Evolutionary conservation across 169 alveolate species (phyloP), one percentile per base, ranked within the genome.

Genomic region (Plasmodium chabaudi): DNA sequence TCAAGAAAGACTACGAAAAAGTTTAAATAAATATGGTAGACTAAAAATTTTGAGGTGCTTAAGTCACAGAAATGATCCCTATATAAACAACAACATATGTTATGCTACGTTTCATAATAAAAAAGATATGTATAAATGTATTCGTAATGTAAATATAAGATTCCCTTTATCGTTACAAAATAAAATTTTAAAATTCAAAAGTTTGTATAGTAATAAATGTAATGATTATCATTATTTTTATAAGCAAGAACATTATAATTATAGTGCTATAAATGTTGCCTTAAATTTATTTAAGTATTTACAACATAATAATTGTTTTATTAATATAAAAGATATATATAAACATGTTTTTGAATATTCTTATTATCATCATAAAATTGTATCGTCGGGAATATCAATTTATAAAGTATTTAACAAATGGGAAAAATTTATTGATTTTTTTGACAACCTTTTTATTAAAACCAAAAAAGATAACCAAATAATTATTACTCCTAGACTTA

Each of bases 41-140:
- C 95, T 96, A 65, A 65, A 90, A 63, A 89, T 87, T 53, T 84
- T 95, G 57, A 87, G 97, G 21, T 94, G 95, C 59, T 89, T 94
- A 77, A 96, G 97, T 5, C 95, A 96, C 47, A 93, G 93, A 4
- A 94, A 94, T 57, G 98, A 96, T 70, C 97, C 98, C 3, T 96
- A 95, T 84, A 97, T 95, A 65, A 92, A 95, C 88, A 92, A 92
- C 49, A 97, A 97, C 49, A 75, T 91, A 2, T 96, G 96, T 25
- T 95, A 88, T 56, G 96, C 95, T 73, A 88, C 95, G 19, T 95
- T 95, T 82, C 51, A 93, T 19, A 92, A 92, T 87, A 88, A 87
- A 61, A 90, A 55, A 87, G 95, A 53, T 25, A 86, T 91, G 67
- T 71, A 89, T 13, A 74, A 75, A 42, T 69, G 88, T 68, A 95